phyloP scores from a whole-genome alignment of 768 basidiomycete genomes.

The Gloeophyllum trabeum region DNA sequence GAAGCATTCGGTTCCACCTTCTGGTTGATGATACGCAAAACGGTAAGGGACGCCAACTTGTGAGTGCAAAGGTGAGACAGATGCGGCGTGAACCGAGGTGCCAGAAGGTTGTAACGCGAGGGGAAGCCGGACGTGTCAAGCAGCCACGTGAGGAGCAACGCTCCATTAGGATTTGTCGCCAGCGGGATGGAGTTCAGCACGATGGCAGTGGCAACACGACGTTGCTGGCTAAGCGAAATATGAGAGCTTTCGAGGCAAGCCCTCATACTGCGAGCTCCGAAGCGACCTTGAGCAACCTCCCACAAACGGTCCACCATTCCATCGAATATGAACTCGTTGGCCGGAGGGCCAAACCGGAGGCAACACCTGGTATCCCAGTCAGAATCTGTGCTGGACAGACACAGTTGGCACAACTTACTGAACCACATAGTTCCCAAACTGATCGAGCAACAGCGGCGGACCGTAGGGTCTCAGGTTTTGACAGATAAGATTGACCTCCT shows the following conservation, averaged over 20 bases:
- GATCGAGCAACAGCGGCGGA: slow-evolving; percentile 88
- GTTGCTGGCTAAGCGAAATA: slow-evolving; percentile 82
- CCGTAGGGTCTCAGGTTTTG: slow-evolving; percentile 85
- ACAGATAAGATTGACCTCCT: slow-evolving; percentile 78
- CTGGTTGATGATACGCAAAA: slow-evolving; percentile 94
- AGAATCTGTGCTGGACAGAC: slow-evolving; percentile 5
- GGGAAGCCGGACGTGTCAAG: slow-evolving; percentile 92
- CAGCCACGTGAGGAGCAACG: slow-evolving; percentile 91
- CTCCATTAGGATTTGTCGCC: slow-evolving; percentile 96
- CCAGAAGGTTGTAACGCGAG: slow-evolving; percentile 88
- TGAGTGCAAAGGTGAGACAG: slow-evolving; percentile 96
- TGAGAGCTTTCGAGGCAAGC: slow-evolving; percentile 90
- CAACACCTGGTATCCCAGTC: slow-evolving; percentile 49
- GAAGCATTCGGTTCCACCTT: slow-evolving; percentile 88
- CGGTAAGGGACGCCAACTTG: slow-evolving; percentile 91
- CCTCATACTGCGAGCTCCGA: slow-evolving; percentile 95
- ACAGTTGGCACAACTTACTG: slow-evolving; percentile 45
- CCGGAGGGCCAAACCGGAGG: slow-evolving; percentile 80
- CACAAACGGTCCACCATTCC: slow-evolving; percentile 97
- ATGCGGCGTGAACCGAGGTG: slow-evolving; percentile 94
- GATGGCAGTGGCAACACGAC: slow-evolving; percentile 88
- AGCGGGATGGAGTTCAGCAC: slow-evolving; percentile 96
- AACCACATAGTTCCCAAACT: slow-evolving; percentile 89
- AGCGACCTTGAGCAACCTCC: slow-evolving; percentile 97
- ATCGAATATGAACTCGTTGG: slow-evolving; percentile 94